A percentile compares a stretch with the other conserved stretches of the same genome.
Evolutionary conservation across 768 basidiomycete genomes (phyloP).

Genomic region (Kwoniella dejecticola): DNA sequence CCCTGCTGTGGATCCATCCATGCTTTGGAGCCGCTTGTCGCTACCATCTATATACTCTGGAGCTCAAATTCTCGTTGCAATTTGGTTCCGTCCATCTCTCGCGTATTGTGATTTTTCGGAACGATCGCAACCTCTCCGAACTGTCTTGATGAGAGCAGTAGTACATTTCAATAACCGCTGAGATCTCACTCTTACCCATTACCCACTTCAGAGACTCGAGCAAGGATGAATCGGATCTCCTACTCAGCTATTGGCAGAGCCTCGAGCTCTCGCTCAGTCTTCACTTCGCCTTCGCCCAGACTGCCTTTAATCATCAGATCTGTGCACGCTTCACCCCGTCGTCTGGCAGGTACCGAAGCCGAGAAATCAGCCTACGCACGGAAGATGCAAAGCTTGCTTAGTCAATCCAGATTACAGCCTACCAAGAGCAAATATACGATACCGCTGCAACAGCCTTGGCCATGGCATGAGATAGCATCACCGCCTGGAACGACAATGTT

Average conservation of each 20-base stretch:
- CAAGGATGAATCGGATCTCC: neutral
- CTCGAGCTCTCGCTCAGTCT: neutral
- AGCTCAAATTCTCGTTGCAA: too few species aligned
- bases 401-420: neutral
- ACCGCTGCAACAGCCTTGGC: conserved; percentile 18
- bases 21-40: too few species aligned
- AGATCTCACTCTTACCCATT: too few species aligned
- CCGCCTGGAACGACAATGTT: conserved; percentile 7
- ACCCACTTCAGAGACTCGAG: too few species aligned
- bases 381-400: neutral
- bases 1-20: too few species aligned
- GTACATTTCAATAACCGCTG: too few species aligned
- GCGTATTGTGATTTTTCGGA: too few species aligned
- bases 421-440: neutral
- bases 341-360: neutral
- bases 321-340: too few species aligned
- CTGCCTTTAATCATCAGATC: neutral
- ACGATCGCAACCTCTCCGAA: too few species aligned
- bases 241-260: neutral
- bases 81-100: too few species aligned
- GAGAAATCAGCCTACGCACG: conserved; percentile 1
- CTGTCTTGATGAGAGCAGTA: too few species aligned
- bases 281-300: neutral
- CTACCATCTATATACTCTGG: too few species aligned
- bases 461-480: conserved; percentile 15